These are phyloP conservation scores for Boletellus dicymbophilus DNA, from an alignment of 1,284 basidiomycete species.

Conservation along the genomic window DNA sequence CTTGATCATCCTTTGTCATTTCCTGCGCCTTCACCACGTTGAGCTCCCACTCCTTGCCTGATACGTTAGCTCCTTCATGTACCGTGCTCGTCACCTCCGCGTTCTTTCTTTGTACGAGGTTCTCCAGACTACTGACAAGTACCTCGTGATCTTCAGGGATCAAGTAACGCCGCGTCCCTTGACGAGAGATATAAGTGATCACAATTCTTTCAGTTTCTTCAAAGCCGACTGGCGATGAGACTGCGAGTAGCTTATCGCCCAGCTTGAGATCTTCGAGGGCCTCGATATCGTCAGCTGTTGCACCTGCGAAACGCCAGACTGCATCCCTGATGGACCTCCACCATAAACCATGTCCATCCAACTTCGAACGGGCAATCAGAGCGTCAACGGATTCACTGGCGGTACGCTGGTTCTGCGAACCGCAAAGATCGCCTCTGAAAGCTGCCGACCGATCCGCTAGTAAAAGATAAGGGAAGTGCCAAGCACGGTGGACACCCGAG, in stretches of 20 bases:
- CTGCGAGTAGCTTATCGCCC: neutral
- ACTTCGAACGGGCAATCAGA: constrained; percentile 20
- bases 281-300: constrained; percentile 20
- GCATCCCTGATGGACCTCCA: constrained; percentile 68
- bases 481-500: constrained; percentile 34
- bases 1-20: constrained; percentile 72
- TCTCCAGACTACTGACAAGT: constrained; percentile 58
- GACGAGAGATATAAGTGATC: constrained; percentile 77
- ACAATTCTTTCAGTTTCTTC: constrained; percentile 48
- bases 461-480: constrained; percentile 62
- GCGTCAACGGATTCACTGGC: constrained; percentile 61
- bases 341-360: constrained; percentile 50
- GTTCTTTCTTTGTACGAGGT: constrained; percentile 50
- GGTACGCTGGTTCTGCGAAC: constrained; percentile 63
- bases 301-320: constrained; percentile 65
- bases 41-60: constrained; percentile 54
- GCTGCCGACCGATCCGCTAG: constrained; percentile 76
- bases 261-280: neutral
- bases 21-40: constrained; percentile 66
- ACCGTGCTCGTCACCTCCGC: constrained; percentile 5
- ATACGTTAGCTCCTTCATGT: constrained; percentile 11
- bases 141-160: constrained; percentile 58
- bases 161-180: constrained; percentile 57
- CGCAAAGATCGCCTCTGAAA: constrained; percentile 65
- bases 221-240: constrained; percentile 20